Conservation (phyloP, 2,329 filamentous ascomycete species). For the Talaromyces funiculosus region DNA sequence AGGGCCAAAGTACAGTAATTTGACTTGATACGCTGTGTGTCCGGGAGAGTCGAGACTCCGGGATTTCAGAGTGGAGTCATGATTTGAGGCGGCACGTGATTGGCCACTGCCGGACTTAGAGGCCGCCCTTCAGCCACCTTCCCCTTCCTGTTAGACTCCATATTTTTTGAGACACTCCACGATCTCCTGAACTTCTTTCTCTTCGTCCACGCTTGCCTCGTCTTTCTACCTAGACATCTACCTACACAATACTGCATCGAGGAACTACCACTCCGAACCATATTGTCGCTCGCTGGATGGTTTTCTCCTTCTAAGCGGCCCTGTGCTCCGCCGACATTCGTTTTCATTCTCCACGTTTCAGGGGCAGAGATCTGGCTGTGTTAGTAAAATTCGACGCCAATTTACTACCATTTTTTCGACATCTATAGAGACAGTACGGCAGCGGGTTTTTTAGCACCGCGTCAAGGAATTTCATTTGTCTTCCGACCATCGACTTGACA, state of each 20-base stretch:
- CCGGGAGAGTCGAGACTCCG: not conserved
- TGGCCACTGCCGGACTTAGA: not conserved
- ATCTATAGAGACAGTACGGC: not conserved
- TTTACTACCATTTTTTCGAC: not conserved
- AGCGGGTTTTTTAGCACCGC: not conserved
- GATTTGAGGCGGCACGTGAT: not conserved
- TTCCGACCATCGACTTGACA: not conserved
- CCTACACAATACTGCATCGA: not conserved
- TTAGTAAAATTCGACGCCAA: not conserved
- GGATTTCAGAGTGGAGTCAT: not conserved
- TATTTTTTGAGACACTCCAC: not conserved
- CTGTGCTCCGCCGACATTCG: constrained; percentile 7
- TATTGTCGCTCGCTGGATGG: constrained; percentile 73
- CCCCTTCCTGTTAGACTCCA: not conserved
- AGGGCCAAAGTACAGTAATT: not conserved
- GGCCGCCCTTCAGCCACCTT: not conserved
- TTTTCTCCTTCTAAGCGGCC: constrained; percentile 47
- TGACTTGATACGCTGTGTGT: not conserved
- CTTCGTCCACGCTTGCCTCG: not conserved
- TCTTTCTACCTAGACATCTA: not conserved
- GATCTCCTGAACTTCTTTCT: not conserved
- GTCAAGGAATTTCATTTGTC: not conserved
- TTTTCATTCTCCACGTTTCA: constrained; percentile 4
- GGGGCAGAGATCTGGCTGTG: not conserved
- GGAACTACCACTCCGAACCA: constrained; percentile 56